Percentiles rank a stretch among this genome's conserved stretches.
Evolutionary conservation across 305 asterid species (phyloP).

Genomic region (Galium porrigens): DNA sequence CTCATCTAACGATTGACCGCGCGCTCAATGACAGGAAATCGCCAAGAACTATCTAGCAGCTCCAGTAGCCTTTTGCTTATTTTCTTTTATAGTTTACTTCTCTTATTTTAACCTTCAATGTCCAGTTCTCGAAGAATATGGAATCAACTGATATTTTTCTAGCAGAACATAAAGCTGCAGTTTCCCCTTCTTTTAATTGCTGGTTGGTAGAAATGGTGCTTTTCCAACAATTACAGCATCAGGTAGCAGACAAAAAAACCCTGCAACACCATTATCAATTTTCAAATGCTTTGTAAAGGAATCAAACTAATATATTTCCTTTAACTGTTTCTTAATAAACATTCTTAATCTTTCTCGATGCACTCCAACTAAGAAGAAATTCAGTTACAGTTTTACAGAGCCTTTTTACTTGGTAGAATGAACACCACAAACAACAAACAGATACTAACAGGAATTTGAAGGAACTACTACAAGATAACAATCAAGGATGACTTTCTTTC

Average conservation of each 20-base stretch:
- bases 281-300: not conserved
- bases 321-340: not conserved
- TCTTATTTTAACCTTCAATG: not conserved
- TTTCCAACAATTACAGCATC: conserved; percentile 3
- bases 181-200: not conserved
- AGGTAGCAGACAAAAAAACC: not conserved
- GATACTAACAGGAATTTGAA: no score
- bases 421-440: no score
- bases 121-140: not conserved
- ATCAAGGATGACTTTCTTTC: no score
- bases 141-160: not conserved
- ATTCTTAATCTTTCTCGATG: not conserved
- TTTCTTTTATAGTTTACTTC: not conserved
- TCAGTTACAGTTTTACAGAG: no score
- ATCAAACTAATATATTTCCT: not conserved
- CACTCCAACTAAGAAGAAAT: no score
- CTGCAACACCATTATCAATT: not conserved
- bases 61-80: not conserved
- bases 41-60: not conserved
- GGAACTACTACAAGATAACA: no score
- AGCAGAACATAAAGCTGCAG: not conserved
- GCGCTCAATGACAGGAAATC: not conserved
- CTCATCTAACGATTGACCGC: not conserved
- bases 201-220: not conserved
- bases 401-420: no score